A percentile compares a stretch with the other conserved stretches of the same genome.
phyloP scores from a whole-genome alignment of 306 rosid genomes.

The Glycyrrhiza uralensis region DNA sequence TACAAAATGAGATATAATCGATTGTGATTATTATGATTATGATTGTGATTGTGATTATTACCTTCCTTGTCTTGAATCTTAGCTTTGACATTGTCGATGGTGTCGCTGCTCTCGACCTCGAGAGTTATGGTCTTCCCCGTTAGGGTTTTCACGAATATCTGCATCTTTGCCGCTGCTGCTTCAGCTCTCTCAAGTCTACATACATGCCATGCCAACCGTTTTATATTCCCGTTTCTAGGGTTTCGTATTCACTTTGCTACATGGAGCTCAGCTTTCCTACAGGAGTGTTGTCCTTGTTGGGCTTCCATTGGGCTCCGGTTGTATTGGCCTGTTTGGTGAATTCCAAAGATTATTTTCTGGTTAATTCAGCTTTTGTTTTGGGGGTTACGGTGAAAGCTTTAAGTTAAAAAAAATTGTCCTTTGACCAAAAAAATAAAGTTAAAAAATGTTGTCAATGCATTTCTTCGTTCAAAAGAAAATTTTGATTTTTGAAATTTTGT shows the following conservation, averaged over 20 bases:
- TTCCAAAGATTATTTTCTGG: no score
- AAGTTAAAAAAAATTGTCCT: no score
- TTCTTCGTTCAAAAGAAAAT: no score
- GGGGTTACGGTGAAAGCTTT: no score
- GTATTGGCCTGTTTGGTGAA: neutral
- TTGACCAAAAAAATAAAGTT: no score
- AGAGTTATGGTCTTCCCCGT: constrained; percentile 86
- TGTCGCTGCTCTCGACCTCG: constrained; percentile 84
- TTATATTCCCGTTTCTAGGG: constrained; percentile 32
- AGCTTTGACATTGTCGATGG: constrained; percentile 85
- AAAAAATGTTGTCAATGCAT: no score
- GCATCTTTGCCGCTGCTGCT: constrained; percentile 37
- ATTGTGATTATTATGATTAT: neutral
- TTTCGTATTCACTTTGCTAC: neutral
- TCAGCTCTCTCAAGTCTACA: neutral
- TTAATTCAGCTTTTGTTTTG: no score
- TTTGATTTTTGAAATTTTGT: no score
- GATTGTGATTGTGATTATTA: neutral
- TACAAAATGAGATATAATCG: neutral
- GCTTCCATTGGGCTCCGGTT: neutral
- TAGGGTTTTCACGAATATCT: constrained; percentile 86
- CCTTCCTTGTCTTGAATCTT: constrained; percentile 96
- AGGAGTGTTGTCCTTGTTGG: neutral
- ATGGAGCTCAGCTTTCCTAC: no score
- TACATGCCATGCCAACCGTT: neutral